Base-by-base conservation (phyloP, 2,329 filamentous ascomycete species). In the Metarhizium guizhouense region DNA sequence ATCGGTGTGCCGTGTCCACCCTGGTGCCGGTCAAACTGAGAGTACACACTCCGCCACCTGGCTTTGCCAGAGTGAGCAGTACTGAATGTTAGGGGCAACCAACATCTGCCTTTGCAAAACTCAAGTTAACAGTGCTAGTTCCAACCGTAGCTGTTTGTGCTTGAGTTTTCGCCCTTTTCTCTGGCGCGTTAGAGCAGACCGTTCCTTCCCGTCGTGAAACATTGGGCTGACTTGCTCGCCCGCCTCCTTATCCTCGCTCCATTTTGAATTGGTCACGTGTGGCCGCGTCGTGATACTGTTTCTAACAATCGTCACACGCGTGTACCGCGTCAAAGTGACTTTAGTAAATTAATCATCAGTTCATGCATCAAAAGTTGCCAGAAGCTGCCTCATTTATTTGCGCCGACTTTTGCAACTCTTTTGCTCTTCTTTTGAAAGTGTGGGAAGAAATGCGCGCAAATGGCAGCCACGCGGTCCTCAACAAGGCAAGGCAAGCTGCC, bases 401-500 rank as follows among this genome's bases (percentile, higher is more conserved):
- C 3, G 20, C 25, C 13, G 45, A 20, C 42, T 6, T 10, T 6
- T 45, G 2, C 13, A 13, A 40, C 7, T n/a, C 11, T 10, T n/a
- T 14, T 4, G 18, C 16, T 43, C n/a, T 45, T 45, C 20, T 16
- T 45, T 45, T 4, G 45, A 48, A 29, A 7, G 4, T 48, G 6
- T 25, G 16, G 7, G 6, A 42, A 40, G 40, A 25, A 34, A 56
- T 56, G 55, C 55, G 43, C 6, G 42, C 29, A 36, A 49, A 58
- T 56, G 56, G 56, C 56, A 51, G 56, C 54, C 25, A 50, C 47
- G 32, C 47, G 54, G 16, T 54, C 54, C 32, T 36, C 18, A 32
- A 7, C 47, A 49, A 53, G 47, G 30, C 53, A 53, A 16, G 45
- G 38, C 53, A 51, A 55, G 32, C 53, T 61, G 52, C 68, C 65